These are phyloP conservation scores for Penicillium crystallinum DNA, from an alignment of 495 filamentous ascomycete genomes.

Conservation along the genomic window DNA sequence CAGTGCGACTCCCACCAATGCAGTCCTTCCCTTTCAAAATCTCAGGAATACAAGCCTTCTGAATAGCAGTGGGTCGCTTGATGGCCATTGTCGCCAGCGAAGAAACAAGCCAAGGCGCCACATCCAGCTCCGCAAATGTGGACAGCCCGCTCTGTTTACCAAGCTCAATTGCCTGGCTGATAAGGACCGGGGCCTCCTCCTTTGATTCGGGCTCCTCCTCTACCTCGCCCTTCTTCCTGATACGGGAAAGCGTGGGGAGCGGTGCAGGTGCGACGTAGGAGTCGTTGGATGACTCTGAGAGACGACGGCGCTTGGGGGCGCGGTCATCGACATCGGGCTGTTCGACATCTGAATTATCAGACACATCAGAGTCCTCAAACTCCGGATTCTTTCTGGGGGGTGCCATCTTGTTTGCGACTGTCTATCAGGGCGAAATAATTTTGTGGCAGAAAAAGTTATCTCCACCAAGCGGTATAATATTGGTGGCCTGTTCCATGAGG, in stretches of 20 bases:
- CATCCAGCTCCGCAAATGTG: slow-evolving; percentile 67
- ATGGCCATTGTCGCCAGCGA: slow-evolving; percentile 85
- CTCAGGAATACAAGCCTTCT: slow-evolving; percentile 83
- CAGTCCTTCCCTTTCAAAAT: slow-evolving; percentile 88
- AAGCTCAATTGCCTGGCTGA: slow-evolving; percentile 40
- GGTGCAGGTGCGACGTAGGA: slow-evolving; percentile 36
- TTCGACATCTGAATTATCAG: slow-evolving; percentile 20
- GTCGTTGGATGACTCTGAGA: slow-evolving; percentile 40
- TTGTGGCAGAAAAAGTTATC: slow-evolving; percentile 41
- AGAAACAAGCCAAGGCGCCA: slow-evolving; percentile 84
- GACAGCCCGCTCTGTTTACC: slow-evolving; percentile 42
- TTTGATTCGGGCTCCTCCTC: slow-evolving; percentile 15
- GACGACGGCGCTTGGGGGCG: slow-evolving; percentile 39
- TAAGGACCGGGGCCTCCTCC: slow-evolving; percentile 36
- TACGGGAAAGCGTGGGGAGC: slow-evolving; percentile 41
- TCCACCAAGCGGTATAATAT: slow-evolving; percentile 20
- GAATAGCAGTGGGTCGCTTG: slow-evolving; percentile 82
- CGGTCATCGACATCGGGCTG: slow-evolving; percentile 25
- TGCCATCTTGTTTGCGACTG: slow-evolving; percentile 31
- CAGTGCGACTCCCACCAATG: slow-evolving; percentile 89
- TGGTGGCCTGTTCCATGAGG: slow-evolving; percentile 3
- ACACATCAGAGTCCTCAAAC: slow-evolving; percentile 21
- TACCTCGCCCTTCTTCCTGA: slow-evolving; percentile 38
- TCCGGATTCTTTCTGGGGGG: slow-evolving; percentile 22
- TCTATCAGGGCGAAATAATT: slow-evolving; percentile 27